Evolutionary conservation across 805 yeast genomes (phyloP).

Genomic region (Saturnispora bothae): DNA sequence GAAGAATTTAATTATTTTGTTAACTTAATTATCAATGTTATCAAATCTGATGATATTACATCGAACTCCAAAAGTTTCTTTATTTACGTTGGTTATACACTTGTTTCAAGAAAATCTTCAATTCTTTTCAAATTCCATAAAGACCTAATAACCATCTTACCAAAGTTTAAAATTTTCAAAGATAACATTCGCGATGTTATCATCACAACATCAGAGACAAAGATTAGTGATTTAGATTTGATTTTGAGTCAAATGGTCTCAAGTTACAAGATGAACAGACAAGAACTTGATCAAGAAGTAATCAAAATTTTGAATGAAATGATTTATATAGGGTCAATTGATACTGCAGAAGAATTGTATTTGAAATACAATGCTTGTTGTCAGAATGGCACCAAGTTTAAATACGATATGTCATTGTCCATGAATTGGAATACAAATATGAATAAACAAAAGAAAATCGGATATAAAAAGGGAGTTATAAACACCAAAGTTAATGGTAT

Average conservation of each 20-base stretch:
- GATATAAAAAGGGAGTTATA: constrained; percentile 8
- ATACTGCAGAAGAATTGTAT: constrained; percentile 12
- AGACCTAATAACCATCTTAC: constrained; percentile 5
- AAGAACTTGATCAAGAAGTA: constrained; percentile 5
- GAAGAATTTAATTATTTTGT: constrained; percentile 7
- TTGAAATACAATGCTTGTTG: constrained; percentile 5
- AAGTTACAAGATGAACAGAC: background rate
- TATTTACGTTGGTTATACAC: constrained; percentile 8
- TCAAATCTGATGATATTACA: background rate
- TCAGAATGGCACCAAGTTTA: constrained; percentile 7
- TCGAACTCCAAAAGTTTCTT: constrained; percentile 5
- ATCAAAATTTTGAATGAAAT: constrained; percentile 9
- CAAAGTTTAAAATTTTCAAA: constrained; percentile 9
- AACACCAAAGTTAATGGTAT: constrained; percentile 13
- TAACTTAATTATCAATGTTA: constrained; percentile 6
- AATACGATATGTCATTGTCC: constrained; percentile 2
- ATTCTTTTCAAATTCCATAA: constrained; percentile 10
- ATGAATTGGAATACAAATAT: constrained; percentile 6
- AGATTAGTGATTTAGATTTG: constrained; percentile 9
- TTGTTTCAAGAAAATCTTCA: constrained; percentile 10
- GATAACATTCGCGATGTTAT: constrained; percentile 3
- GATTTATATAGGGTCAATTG: constrained; percentile 6
- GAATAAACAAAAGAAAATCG: background rate
- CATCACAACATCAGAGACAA: constrained; percentile 7
- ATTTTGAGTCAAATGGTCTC: constrained; percentile 7